These are phyloP conservation scores for Leishmania tarentolae DNA, from an alignment of 208 protist species.

Conservation along the genomic window DNA sequence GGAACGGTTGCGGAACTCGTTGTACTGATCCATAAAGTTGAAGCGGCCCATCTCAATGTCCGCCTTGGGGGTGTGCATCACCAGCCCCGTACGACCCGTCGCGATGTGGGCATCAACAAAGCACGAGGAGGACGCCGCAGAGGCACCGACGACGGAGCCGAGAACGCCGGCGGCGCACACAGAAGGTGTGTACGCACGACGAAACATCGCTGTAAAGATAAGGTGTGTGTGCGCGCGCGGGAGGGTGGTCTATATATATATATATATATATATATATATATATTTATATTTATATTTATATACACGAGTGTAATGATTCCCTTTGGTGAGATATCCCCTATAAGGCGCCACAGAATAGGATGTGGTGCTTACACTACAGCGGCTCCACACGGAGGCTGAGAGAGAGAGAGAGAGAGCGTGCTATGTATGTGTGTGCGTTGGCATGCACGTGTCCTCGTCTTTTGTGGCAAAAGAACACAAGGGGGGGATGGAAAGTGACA, in stretches of 20 bases:
- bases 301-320: not conserved
- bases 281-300: no score
- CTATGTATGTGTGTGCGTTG: not conserved
- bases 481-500: not conserved
- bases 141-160: constrained; percentile 18
- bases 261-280: no score
- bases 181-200: constrained; percentile 23
- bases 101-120: constrained; percentile 10
- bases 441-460: not conserved
- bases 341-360: not conserved
- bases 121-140: not conserved
- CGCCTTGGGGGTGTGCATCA: constrained; percentile 84
- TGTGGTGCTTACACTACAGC: not conserved
- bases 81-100: constrained; percentile 24
- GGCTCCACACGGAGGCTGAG: not conserved
- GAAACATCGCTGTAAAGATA: constrained; percentile 28
- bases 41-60: constrained; percentile 79
- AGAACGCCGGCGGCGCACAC: constrained; percentile 11
- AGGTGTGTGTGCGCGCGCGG: no score
- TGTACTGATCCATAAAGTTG: constrained; percentile 85
- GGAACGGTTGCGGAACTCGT: constrained; percentile 85
- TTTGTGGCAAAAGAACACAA: not conserved
- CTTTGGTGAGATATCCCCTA: not conserved
- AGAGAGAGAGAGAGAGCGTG: not conserved
- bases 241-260: not conserved